Percentiles rank a stretch among this genome's conserved stretches.
Conservation (phyloP, 2,329 filamentous ascomycete genomes). For the Paracoccidioides brasiliensis region DNA sequence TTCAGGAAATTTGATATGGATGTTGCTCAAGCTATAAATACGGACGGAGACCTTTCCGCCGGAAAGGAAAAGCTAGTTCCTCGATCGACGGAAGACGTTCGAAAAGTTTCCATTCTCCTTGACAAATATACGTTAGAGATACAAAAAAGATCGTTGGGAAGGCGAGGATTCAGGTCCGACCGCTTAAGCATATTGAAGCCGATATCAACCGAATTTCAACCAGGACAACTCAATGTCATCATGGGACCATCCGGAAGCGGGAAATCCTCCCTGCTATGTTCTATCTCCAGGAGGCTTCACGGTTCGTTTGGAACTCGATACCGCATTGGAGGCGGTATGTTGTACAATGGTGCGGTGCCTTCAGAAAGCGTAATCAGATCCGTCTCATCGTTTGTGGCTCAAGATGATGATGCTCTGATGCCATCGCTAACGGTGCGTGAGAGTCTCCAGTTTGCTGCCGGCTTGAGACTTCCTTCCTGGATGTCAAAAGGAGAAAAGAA, state of each 20-base stretch:
- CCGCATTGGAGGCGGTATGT: conserved; percentile 46
- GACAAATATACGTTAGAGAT: conserved; percentile 51
- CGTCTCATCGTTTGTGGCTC: conserved; percentile 63
- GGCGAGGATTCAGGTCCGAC: conserved; percentile 27
- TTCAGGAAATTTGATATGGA: conserved; percentile 56
- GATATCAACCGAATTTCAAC: conserved; percentile 52
- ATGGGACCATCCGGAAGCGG: conserved; percentile 70
- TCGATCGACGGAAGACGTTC: conserved; percentile 40
- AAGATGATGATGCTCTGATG: conserved; percentile 63
- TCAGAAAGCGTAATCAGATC: conserved; percentile 57
- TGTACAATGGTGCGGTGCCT: conserved; percentile 56
- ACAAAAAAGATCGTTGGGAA: conserved; percentile 45
- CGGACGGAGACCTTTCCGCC: conserved; percentile 50
- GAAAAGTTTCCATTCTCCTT: conserved; percentile 52
- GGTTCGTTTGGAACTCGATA: conserved; percentile 52
- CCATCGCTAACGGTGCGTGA: conserved; percentile 64
- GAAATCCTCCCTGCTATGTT: conserved; percentile 62
- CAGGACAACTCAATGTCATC: conserved; percentile 59
- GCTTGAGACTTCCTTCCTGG: conserved; percentile 55
- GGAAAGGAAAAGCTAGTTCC: conserved; percentile 57
- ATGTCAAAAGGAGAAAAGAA: conserved; percentile 57
- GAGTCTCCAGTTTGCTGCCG: conserved; percentile 57
- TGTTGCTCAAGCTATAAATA: conserved; percentile 48
- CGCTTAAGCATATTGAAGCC: conserved; percentile 48
- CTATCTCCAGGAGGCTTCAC: conserved; percentile 55